Conservation (phyloP, 345 rosid species). For the Citrus glauca region DNA sequence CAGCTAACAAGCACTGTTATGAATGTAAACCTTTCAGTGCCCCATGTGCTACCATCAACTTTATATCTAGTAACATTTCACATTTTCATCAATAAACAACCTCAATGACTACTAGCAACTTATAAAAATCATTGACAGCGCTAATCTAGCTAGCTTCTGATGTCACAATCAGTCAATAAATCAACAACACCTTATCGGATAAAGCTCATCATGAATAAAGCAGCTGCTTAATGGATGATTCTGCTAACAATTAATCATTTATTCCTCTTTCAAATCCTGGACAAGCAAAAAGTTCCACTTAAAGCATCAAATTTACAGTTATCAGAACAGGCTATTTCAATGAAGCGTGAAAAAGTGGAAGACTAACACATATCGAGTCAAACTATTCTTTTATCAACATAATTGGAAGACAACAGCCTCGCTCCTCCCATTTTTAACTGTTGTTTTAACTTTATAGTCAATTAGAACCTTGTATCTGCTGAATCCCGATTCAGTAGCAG, state of each 20-base stretch:
- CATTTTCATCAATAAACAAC: conserved; percentile 13
- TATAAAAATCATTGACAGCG: conserved; percentile 35
- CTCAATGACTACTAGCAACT: conserved; percentile 19
- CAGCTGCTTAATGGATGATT: conserved; percentile 18
- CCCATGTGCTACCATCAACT: neutral
- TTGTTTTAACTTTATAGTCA: neutral
- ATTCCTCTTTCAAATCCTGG: neutral
- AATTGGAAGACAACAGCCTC: neutral
- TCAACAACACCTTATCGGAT: conserved; percentile 28
- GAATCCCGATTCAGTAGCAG: neutral
- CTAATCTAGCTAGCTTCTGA: conserved; percentile 33
- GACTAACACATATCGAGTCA: neutral
- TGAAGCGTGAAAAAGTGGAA: conserved; percentile 4
- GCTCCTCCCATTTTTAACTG: neutral
- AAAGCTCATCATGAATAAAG: conserved; percentile 19
- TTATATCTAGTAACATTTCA: conserved; percentile 22
- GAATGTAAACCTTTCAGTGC: neutral
- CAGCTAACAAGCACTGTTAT: neutral
- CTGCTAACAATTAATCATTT: conserved; percentile 8
- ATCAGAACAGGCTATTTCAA: conserved; percentile 11
- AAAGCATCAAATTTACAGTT: conserved; percentile 19
- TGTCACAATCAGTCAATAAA: conserved; percentile 29
- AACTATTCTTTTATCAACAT: neutral
- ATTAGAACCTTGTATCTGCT: neutral
- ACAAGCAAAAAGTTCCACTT: conserved; percentile 18